A percentile compares a stretch with the other conserved stretches of the same genome.
Evolutionary conservation across 176 grass and related monocot species (phyloP).

Genomic region (Lolium rigidum): DNA sequence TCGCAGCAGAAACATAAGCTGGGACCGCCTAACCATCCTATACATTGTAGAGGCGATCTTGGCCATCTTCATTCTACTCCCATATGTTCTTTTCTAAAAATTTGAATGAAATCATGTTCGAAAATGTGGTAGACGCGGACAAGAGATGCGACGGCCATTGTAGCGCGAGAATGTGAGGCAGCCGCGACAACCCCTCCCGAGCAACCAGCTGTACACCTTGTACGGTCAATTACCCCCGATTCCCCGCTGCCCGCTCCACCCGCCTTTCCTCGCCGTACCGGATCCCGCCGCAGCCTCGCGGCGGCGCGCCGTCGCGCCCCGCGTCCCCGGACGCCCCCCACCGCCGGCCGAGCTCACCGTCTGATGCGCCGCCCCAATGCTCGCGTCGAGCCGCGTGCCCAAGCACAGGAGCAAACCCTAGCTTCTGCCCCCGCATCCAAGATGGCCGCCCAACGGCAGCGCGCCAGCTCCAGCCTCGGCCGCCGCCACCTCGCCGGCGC

Average conservation of each 20-base stretch:
- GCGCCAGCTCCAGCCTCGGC: background rate
- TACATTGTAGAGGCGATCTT: too few relatives aligned
- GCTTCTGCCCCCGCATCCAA: background rate
- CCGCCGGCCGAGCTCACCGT: background rate
- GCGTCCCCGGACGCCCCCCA: background rate
- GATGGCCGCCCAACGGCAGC: conserved; percentile 48
- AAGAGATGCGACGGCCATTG: background rate
- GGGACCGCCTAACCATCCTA: too few relatives aligned
- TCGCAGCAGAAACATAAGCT: too few relatives aligned
- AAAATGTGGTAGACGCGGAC: background rate
- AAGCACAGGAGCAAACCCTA: conserved; percentile 41
- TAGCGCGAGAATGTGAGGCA: background rate
- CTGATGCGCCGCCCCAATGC: conserved; percentile 65
- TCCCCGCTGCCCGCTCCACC: conserved; percentile 14
- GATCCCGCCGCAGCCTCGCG: conserved; percentile 42
- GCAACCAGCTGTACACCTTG: conserved; percentile 29
- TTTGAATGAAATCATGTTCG: too few relatives aligned
- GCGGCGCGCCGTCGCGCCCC: conserved; percentile 51
- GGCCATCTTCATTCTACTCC: too few relatives aligned
- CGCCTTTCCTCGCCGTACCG: conserved; percentile 30
- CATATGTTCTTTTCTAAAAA: too few relatives aligned
- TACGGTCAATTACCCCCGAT: conserved; percentile 12
- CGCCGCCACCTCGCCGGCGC: conserved; percentile 35
- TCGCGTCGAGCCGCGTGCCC: conserved; percentile 26
- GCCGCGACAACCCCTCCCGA: background rate